phyloP scores from a whole-genome alignment of 768 basidiomycete genomes.

The Boletus subparvulus region DNA sequence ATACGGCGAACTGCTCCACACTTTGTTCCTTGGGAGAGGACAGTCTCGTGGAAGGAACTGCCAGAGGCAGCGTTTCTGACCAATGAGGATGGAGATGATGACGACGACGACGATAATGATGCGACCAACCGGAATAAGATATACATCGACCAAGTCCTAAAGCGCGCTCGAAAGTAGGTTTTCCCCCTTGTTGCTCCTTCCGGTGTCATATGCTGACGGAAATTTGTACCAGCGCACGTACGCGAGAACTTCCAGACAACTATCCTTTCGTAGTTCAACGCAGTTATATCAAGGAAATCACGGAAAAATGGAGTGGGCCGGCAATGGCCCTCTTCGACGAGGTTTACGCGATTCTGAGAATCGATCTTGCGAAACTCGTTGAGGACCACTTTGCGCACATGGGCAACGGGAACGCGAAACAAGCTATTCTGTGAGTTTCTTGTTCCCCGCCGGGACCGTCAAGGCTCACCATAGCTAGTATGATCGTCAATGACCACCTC shows the following conservation, averaged over 20 bases:
- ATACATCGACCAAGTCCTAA: constrained; percentile 54
- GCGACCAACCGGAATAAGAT: constrained; percentile 22
- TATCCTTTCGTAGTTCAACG: constrained; percentile 64
- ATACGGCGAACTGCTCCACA: constrained; percentile 56
- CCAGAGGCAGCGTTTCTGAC: constrained; percentile 33
- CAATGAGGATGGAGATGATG: constrained; percentile 38
- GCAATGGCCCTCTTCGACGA: constrained; percentile 44
- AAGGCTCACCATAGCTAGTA: constrained; percentile 30
- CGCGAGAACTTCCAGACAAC: constrained; percentile 67
- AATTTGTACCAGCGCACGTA: constrained; percentile 50
- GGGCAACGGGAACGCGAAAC: constrained; percentile 52
- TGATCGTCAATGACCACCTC: constrained; percentile 51
- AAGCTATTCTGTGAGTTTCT: constrained; percentile 43
- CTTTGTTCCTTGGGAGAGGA: constrained; percentile 51
- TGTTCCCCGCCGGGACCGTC: not conserved
- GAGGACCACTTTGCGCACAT: constrained; percentile 49
- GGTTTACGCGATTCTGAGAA: constrained; percentile 37
- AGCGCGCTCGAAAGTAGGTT: constrained; percentile 47
- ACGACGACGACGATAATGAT: not conserved
- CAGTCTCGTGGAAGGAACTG: not conserved
- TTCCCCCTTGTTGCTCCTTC: not conserved
- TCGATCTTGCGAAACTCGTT: constrained; percentile 45
- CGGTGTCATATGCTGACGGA: not conserved
- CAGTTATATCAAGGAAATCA: constrained; percentile 45
- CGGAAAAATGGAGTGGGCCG: constrained; percentile 50